phyloP scores from a whole-genome alignment of 495 filamentous ascomycete species.

The Penicillium lividum region DNA sequence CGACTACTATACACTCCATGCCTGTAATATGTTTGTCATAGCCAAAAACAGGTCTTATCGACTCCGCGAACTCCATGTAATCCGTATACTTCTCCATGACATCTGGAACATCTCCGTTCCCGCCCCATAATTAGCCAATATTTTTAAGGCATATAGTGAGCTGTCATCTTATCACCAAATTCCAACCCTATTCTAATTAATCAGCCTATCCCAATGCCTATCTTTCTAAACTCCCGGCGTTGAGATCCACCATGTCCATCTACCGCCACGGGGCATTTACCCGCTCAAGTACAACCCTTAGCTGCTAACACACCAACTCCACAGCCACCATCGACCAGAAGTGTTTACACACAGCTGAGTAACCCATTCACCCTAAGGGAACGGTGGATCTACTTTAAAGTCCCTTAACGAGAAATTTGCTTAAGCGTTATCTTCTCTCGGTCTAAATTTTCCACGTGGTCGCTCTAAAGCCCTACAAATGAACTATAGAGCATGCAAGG shows the following conservation, averaged over 20 bases:
- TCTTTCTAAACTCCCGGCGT: background rate
- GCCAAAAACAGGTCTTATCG: background rate
- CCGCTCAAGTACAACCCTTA: background rate
- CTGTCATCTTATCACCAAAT: too few relatives aligned
- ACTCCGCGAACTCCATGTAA: background rate
- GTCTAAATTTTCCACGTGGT: background rate
- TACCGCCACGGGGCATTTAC: background rate
- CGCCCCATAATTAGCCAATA: too few relatives aligned
- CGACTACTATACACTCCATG: background rate
- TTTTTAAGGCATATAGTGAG: too few relatives aligned
- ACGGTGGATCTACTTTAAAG: background rate
- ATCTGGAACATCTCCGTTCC: too few relatives aligned
- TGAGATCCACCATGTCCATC: background rate
- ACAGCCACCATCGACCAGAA: background rate
- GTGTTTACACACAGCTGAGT: background rate
- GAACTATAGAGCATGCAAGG: background rate
- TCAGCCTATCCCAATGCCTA: background rate
- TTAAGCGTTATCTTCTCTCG: background rate
- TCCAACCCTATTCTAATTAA: too few relatives aligned
- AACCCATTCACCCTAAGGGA: background rate
- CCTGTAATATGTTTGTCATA: background rate
- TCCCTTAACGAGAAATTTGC: background rate
- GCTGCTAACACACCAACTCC: background rate
- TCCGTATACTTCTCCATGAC: too few relatives aligned
- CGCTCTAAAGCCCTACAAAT: background rate